Evolutionary conservation across 1,284 basidiomycete species (phyloP), one percentile per base, ranked within the genome.

Genomic region (Ustilago trichophora): DNA sequence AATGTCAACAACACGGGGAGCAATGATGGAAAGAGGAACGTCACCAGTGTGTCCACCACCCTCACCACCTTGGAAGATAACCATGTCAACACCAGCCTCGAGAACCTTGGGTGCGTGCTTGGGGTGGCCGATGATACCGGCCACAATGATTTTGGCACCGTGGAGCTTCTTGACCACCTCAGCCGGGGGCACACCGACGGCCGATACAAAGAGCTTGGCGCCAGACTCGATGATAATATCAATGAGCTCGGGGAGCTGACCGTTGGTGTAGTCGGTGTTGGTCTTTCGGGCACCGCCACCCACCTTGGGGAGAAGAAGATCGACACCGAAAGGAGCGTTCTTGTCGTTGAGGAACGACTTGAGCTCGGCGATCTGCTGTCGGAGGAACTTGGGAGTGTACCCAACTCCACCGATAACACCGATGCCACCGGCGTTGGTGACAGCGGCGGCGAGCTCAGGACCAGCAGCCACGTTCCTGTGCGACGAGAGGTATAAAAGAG

Each of bases 51-150:
- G 76, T 44, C 76, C 76, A 36, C 74, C 76, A 21, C 72, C 76
- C 52, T 78, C 76, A 27, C 76, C 76, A 31, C 76, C 76, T 40
- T 78, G 76, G 63, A 58, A 75, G 63, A 76, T 76, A 63, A 78
- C 57, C 66, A 78, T 76, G 55, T 78, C 76, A 12, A 64, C 69
- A 22, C 76, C 76, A 1, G 73, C 72, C 34, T 72, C 55, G 35
- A 76, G 41, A n/a, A 72, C 73, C 54, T 74, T 74, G 52, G 71
- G 59, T n/a, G 66, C 75, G 57, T 77, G 75, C 60, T 76, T 76
- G 52, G 75, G 75, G 54, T 76, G 74, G 13, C 75, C 92, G 67
- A 95, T 89, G 91, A 94, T 94, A 83, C 73, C 71, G 11, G 76
- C 68, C 16, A 74, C 68, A 19, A 71, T 37, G 42, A 78, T 76